Evolutionary conservation across 1,284 basidiomycete genomes (phyloP), one percentile per base, ranked within the genome.

Genomic region (Pyrrhoderma lamaoense): DNA sequence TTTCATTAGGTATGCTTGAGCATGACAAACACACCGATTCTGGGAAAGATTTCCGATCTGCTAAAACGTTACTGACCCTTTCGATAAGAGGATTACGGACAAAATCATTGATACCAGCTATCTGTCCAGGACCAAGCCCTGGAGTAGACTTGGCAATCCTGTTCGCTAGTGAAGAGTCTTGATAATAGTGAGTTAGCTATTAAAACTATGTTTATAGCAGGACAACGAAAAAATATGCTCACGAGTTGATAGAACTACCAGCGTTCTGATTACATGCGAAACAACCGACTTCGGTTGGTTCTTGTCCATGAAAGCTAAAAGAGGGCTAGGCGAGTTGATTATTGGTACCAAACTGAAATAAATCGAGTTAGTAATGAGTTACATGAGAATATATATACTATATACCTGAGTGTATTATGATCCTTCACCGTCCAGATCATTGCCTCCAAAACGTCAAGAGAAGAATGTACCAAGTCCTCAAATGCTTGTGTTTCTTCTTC

Each of bases 171-270:
- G 27, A 31, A 5, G 27, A 5, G 11, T 31, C 27, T 31, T 31
- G 5, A 11, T 11, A 11, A 5, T 31, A 31, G 5, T 31, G 11
- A 11, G 38, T 40, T 22, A 40, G n/a, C n/a, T n/a, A n/a, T n/a
- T n/a, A n/a, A n/a, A n/a, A n/a, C n/a, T n/a, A n/a, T n/a, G n/a
- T n/a, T n/a, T n/a, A n/a, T n/a, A n/a, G n/a, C n/a, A n/a, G n/a
- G n/a, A n/a, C n/a, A n/a, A n/a, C n/a, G n/a, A n/a, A n/a, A n/a
- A n/a, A n/a, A n/a, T n/a, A n/a, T n/a, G 36, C 79, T 48, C 61
- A 85, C 83, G 72, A 43, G 74, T 74, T 22, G 79, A 76, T 42
- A 85, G 62, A 52, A 80, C 64, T 2, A 74, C 61, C n/a, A 88
- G 62, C 11, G 79, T 57, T 5, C 73, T 71, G 22, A 70, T 65